Evolutionary conservation across 495 filamentous ascomycete genomes (phyloP).

Genomic region (Letharia columbiana): DNA sequence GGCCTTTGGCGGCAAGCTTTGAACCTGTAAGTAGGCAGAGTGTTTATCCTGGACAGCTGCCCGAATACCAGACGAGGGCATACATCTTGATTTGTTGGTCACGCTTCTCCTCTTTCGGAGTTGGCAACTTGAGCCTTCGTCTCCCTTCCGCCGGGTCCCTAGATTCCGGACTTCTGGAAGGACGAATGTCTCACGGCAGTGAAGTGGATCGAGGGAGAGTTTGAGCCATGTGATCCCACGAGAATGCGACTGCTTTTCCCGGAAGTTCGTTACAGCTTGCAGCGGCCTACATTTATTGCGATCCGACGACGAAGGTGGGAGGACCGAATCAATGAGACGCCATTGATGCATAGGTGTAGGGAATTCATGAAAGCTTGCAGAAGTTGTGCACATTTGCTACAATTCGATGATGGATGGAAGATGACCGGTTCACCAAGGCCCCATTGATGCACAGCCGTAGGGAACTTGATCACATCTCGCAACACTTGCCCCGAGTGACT

Average conservation of each 20-base stretch:
- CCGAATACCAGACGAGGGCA: not conserved
- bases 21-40: not conserved
- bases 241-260: not conserved
- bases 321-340: not conserved
- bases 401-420: not conserved
- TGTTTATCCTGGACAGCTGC: not conserved
- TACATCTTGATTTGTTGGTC: not conserved
- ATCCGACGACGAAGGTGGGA: not conserved
- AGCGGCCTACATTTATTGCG: not conserved
- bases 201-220: not conserved
- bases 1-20: not conserved
- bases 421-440: not conserved
- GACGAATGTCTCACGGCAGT: not conserved
- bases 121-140: conserved; percentile 1
- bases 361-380: not conserved
- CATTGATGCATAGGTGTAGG: not conserved
- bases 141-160: not conserved
- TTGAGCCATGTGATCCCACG: not conserved
- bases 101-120: not conserved
- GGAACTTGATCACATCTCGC: not conserved
- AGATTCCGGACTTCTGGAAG: not conserved
- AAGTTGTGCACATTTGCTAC: not conserved
- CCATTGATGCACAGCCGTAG: not conserved
- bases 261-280: not conserved
- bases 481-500: not conserved